Evolutionary conservation across 2,329 filamentous ascomycete genomes (phyloP), one percentile per base, ranked within the genome.

Genomic region (Fusarium sp.): DNA sequence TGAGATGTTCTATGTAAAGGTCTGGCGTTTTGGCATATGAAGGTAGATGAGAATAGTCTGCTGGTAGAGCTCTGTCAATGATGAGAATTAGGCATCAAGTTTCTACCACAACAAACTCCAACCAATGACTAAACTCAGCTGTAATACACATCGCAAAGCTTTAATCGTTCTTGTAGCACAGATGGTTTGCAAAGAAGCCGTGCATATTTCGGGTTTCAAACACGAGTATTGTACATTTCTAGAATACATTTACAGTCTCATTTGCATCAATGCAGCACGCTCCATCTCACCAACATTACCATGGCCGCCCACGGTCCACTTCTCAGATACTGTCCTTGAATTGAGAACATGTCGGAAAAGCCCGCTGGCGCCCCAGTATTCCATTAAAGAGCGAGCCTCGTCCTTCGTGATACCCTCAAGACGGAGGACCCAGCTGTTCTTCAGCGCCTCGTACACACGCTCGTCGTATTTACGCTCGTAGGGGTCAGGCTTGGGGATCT

Each of bases 341-440:
- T 93, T 91, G 56, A 98, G 87, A 51, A 85, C 87, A 70, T 89
- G 86, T 73, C 93, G 89, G 79, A 97, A 81, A 80, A 98, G 86
- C 18, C 96, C 96, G 81, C 94, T 97, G 41, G 90, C 90, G 10
- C 94, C 95, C 87, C 96, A 98, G 84, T 98, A 98, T 85, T 98
- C 95, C 90, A 98, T 92, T 76, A 97, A 86, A 2, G 90, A 88
- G 68, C 92, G 89, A 17, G 94, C 91, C 84, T 98, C 96, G 5
- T 87, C 84, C 83, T 92, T 93, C 77, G 86, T 92, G 75, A 98
- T 79, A 14, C 94, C 93, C 47, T 88, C 87, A 26, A 98, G 80
- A 26, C 89, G 87, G 60, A 91, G 73, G 5, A 90, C 84, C 66
- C 84, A 81, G 45, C 87, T 84, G 49, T 85, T 85, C 71, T 85